Conservation (phyloP, 192 early-diverging fungal genomes). For the Linnemannia zychae region DNA sequence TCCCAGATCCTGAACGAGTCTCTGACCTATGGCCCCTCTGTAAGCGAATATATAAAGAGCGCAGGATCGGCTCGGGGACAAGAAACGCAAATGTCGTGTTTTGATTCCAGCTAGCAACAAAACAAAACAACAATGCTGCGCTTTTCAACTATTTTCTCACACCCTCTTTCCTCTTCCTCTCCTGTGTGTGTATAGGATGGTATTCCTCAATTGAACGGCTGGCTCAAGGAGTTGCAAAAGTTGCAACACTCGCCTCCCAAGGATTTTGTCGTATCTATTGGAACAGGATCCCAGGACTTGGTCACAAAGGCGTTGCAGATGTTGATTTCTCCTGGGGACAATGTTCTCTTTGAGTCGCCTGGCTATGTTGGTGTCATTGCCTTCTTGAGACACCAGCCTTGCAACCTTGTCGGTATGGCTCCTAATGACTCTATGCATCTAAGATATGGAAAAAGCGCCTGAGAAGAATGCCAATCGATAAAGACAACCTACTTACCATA, state of each 20-base stretch:
- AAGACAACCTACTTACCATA: not conserved
- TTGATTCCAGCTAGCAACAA: constrained; percentile 16
- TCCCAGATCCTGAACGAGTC: constrained; percentile 63
- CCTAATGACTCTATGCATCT: not conserved
- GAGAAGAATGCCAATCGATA: too few species aligned
- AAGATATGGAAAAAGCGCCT: not conserved
- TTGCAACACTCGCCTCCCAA: constrained; percentile 61
- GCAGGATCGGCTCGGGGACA: not conserved
- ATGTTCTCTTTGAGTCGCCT: constrained; percentile 65
- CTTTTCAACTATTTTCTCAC: not conserved
- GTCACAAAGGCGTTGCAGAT: constrained; percentile 69
- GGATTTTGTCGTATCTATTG: constrained; percentile 60
- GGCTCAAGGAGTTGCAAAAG: constrained; percentile 62
- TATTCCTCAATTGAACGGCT: constrained; percentile 59
- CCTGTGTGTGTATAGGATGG: constrained; percentile 62
- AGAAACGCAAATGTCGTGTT: not conserved
- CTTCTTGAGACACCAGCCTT: constrained; percentile 59
- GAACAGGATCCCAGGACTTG: constrained; percentile 68
- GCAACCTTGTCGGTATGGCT: constrained; percentile 58
- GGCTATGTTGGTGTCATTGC: constrained; percentile 64
- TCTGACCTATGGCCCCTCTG: constrained; percentile 74
- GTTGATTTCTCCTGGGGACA: constrained; percentile 63
- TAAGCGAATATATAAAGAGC: constrained; percentile 25
- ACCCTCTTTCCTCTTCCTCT: not conserved
- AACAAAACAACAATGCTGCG: not conserved